Conservation (phyloP, 805 yeast genomes). For the Tetrapisispora phaffii region DNA sequence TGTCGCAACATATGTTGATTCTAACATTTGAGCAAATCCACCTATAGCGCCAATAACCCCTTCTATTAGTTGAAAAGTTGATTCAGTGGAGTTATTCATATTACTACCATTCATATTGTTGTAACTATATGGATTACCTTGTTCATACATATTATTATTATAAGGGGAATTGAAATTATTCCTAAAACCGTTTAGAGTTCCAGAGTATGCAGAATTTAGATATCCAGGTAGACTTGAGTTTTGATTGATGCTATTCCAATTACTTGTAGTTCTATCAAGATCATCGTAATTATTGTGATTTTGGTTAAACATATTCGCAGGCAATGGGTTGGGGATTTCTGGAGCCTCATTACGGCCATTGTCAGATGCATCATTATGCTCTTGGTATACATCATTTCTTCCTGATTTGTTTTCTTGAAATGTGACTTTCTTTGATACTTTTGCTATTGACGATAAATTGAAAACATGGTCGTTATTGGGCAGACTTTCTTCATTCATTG, state of each 20-base stretch:
- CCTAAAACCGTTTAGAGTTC: background rate
- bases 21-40: constrained; percentile 96
- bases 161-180: background rate
- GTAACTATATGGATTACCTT: background rate
- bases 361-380: background rate
- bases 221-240: background rate
- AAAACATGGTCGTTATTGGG: background rate
- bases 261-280: background rate
- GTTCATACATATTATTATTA: background rate
- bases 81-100: constrained; percentile 58
- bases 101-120: background rate
- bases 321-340: background rate
- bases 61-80: constrained; percentile 90
- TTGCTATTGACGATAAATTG: background rate
- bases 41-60: constrained; percentile 90
- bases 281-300: background rate
- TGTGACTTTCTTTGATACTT: background rate
- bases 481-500: background rate
- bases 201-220: background rate
- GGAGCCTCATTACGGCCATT: background rate
- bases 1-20: constrained; percentile 96
- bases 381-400: background rate
- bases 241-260: background rate
- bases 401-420: background rate
- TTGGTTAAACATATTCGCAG: background rate